These are phyloP conservation scores for Neoboletus brunneissimus DNA, from an alignment of 768 basidiomycete species.

Conservation along the genomic window DNA sequence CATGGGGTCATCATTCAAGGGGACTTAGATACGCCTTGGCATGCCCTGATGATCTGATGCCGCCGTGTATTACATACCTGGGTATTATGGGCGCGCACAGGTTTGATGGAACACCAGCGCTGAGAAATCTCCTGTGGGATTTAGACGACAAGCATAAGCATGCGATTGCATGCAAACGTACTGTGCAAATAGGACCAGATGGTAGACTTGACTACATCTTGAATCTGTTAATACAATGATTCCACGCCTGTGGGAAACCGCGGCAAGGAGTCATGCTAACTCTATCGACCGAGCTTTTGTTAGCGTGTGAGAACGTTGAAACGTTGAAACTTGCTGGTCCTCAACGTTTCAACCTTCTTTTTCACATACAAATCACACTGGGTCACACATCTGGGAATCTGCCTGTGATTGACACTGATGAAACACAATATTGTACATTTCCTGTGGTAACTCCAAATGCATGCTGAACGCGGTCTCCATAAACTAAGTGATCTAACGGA, in stretches of 20 bases:
- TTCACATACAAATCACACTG: neutral
- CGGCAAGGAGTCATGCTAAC: neutral
- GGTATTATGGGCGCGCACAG: neutral
- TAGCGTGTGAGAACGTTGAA: too few species aligned
- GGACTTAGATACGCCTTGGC: neutral
- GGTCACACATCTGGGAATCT: neutral
- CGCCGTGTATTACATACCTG: neutral
- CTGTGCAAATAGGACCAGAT: neutral
- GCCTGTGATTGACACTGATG: neutral
- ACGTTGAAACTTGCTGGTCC: too few species aligned
- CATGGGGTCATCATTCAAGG: neutral
- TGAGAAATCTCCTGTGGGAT: neutral
- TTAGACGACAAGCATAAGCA: neutral
- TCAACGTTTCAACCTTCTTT: too few species aligned
- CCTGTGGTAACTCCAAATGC: neutral
- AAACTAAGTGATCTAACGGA: conserved; percentile 36
- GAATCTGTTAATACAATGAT: neutral
- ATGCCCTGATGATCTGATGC: neutral
- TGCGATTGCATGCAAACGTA: neutral
- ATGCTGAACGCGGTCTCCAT: neutral
- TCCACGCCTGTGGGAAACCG: neutral
- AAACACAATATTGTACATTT: neutral
- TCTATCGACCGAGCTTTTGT: neutral
- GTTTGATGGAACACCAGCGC: neutral
- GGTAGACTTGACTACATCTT: neutral